Conservation (phyloP, 208 protist genomes). For the Leptomonas seymouri region DNA sequence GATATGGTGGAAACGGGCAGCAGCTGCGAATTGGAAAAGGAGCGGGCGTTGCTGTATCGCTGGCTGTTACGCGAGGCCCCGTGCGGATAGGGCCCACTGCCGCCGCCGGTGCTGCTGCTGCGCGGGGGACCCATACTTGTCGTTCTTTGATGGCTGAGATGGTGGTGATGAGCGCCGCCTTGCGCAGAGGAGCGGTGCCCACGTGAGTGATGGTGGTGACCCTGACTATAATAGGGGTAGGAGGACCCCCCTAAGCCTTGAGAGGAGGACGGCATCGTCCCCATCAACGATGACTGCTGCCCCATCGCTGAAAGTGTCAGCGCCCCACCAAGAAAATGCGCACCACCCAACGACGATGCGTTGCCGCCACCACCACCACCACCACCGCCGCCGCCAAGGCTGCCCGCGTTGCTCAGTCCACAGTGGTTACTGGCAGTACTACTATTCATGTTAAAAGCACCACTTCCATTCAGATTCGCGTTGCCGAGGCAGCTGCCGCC, state of each 20-base stretch:
- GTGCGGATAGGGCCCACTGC: conserved; percentile 1
- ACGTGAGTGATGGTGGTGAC: conserved; percentile 1
- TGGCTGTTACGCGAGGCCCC: conserved; percentile 8
- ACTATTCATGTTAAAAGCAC: background rate
- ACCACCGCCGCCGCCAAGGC: conserved; percentile 1
- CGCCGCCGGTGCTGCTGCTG: conserved; percentile 3
- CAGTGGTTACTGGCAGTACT: background rate
- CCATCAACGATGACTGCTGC: background rate
- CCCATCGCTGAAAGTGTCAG: conserved; percentile 13
- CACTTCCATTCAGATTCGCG: background rate
- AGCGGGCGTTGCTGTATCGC: conserved; percentile 16
- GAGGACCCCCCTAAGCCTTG: background rate
- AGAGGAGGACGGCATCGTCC: background rate
- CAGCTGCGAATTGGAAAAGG: conserved; percentile 21
- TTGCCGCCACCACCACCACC: conserved; percentile 2
- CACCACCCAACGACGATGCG: background rate
- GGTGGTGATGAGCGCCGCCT: conserved; percentile 1
- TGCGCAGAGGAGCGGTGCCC: conserved; percentile 14
- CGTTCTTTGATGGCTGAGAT: background rate
- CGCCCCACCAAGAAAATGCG: conserved; percentile 1
- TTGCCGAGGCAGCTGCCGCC: conserved; percentile 14
- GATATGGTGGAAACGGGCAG: background rate
- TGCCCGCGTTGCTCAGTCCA: conserved; percentile 1
- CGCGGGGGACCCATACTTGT: background rate
- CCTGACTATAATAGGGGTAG: background rate